Conservation (phyloP, 1,284 basidiomycete genomes). For the Irpex sp. region DNA sequence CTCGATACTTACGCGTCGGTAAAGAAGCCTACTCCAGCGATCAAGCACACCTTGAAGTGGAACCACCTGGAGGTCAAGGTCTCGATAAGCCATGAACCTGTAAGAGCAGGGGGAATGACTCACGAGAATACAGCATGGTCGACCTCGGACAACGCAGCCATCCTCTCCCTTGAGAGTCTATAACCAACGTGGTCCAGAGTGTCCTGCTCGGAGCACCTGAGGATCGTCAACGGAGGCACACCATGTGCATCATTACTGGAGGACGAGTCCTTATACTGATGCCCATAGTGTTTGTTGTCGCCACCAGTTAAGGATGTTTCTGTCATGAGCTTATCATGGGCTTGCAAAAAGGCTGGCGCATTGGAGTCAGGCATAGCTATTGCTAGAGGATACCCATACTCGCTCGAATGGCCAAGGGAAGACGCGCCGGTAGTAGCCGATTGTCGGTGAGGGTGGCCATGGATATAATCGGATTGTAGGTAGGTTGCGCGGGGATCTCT, state of each 20-base stretch:
- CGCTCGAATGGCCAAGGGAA: no score
- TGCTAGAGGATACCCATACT: no score
- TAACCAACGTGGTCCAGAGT: not conserved
- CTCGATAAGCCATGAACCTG: not conserved
- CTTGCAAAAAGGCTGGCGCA: no score
- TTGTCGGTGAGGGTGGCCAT: no score
- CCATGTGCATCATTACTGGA: not conserved
- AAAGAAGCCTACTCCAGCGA: conserved; percentile 82
- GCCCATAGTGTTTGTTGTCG: not conserved
- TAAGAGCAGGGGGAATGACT: conserved; percentile 14
- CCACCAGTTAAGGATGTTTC: not conserved
- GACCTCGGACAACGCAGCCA: conserved; percentile 43
- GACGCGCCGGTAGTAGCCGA: no score
- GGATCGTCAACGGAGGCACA: not conserved
- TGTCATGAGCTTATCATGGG: no score
- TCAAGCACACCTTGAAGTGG: conserved; percentile 69
- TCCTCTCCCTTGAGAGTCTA: not conserved
- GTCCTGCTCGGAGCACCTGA: not conserved
- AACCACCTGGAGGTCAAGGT: conserved; percentile 28
- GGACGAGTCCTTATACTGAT: not conserved
- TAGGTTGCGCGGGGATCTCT: no score
- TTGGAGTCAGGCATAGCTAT: no score
- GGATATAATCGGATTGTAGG: no score
- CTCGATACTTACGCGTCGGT: conserved; percentile 62
- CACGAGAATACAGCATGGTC: conserved; percentile 53